phyloP scores from a whole-genome alignment of 2,329 filamentous ascomycete species.

The Rhinocladiella similis region DNA sequence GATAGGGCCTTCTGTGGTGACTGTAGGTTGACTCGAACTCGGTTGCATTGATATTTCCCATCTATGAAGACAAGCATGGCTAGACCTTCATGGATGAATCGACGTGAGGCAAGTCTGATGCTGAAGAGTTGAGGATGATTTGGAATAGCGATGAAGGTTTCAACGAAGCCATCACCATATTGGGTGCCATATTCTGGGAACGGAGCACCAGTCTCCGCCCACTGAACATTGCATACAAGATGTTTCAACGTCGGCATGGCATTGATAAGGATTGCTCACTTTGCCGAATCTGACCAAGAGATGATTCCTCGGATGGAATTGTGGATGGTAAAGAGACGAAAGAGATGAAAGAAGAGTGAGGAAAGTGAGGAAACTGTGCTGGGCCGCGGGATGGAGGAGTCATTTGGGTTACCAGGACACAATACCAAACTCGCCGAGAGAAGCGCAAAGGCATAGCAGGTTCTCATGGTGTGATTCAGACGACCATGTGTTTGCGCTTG shows the following conservation, averaged over 20 bases:
- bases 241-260: slow-evolving; percentile 57
- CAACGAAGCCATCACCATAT: slow-evolving; percentile 54
- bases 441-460: no score
- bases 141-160: slow-evolving; percentile 54
- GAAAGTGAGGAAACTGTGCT: slow-evolving; percentile 31
- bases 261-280: not conserved
- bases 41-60: slow-evolving; percentile 59
- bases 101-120: slow-evolving; percentile 49
- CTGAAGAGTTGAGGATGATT: slow-evolving; percentile 43
- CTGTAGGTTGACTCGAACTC: slow-evolving; percentile 48
- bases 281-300: not conserved
- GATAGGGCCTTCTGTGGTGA: slow-evolving; percentile 32
- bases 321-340: not conserved
- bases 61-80: slow-evolving; percentile 59
- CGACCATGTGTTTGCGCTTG: not conserved
- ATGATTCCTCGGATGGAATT: not conserved
- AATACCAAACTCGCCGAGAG: no score
- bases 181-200: slow-evolving; percentile 52
- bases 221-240: slow-evolving; percentile 53
- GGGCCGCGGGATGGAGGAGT: no score
- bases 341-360: not conserved
- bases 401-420: no score
- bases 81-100: slow-evolving; percentile 55
- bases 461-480: no score
- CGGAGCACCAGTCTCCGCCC: slow-evolving; percentile 41